These are phyloP conservation scores for Fusarium fracticaudum DNA, from an alignment of 2,329 filamentous ascomycete species.

Conservation along the genomic window DNA sequence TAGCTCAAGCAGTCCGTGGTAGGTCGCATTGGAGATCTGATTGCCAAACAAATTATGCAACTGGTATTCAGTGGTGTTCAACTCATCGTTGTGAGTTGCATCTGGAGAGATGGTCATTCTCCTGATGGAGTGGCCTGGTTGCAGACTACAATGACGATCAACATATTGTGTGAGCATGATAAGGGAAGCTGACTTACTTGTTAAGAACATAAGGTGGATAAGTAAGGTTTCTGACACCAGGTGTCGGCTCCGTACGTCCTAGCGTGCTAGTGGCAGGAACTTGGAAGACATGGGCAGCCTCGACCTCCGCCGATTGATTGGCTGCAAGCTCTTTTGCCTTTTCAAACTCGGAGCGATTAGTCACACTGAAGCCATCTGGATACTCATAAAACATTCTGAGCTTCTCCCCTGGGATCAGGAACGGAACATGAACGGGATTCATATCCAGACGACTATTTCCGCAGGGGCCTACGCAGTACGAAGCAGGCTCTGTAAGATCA, in stretches of 20 bases:
- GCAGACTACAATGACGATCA: not conserved
- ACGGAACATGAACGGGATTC: not conserved
- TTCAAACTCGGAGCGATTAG: not conserved
- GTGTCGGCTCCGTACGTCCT: not conserved
- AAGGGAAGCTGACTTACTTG: not conserved
- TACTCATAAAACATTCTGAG: not conserved
- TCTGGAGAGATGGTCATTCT: slow-evolving; percentile 1
- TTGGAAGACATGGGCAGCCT: not conserved
- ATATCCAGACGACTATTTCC: not conserved
- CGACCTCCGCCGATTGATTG: not conserved
- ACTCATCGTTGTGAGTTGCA: not conserved
- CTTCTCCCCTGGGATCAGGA: not conserved
- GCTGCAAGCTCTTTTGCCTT: not conserved
- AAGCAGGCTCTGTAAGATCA: not conserved
- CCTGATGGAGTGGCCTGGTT: not conserved
- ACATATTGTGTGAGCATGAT: rapidly evolving
- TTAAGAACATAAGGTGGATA: not conserved
- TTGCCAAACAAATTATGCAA: not conserved
- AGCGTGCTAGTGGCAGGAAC: not conserved
- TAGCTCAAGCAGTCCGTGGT: not conserved
- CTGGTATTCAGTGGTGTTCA: not conserved
- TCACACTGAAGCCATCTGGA: not conserved
- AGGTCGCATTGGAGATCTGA: not conserved
- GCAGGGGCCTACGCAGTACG: not conserved
- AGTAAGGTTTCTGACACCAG: not conserved